A percentile compares a stretch with the other conserved stretches of the same genome.
Conservation (phyloP, 306 rosid species). For the Cucumis hystrix region DNA sequence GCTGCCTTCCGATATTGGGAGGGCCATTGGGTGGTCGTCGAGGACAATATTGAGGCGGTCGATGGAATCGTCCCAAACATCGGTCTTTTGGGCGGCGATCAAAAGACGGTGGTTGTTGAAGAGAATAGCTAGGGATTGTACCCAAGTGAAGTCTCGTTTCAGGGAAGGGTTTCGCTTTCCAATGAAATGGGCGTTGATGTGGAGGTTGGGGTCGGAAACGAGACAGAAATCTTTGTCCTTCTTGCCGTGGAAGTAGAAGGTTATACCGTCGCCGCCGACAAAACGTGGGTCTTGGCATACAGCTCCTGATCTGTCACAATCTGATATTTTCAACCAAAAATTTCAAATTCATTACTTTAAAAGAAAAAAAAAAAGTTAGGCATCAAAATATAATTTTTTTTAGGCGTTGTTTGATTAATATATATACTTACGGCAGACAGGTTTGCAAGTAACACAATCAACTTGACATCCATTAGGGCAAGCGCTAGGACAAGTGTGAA, state of each 20-base stretch:
- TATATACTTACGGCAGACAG: slow-evolving; percentile 44
- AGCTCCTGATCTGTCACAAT: slow-evolving; percentile 27
- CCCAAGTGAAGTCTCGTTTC: slow-evolving; percentile 42
- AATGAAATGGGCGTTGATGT: slow-evolving; percentile 58
- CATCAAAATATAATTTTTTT: too few relatives aligned
- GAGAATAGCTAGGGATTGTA: slow-evolving; percentile 49
- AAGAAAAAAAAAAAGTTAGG: too few relatives aligned
- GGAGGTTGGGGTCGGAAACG: slow-evolving; percentile 43
- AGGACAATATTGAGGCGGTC: slow-evolving; percentile 34
- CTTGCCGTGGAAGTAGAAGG: slow-evolving; percentile 58
- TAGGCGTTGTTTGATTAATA: neutral
- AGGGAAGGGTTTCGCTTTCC: slow-evolving; percentile 38
- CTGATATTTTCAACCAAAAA: neutral
- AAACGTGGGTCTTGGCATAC: slow-evolving; percentile 38
- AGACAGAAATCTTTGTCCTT: slow-evolving; percentile 48
- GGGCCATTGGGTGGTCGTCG: slow-evolving; percentile 19
- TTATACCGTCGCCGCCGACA: slow-evolving; percentile 22
- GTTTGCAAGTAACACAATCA: slow-evolving; percentile 50
- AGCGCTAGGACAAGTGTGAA: slow-evolving; percentile 32
- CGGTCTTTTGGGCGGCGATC: slow-evolving; percentile 35
- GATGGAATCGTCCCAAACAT: slow-evolving; percentile 28
- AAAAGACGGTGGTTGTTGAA: slow-evolving; percentile 31
- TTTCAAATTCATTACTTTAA: too few relatives aligned
- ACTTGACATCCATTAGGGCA: slow-evolving; percentile 45
- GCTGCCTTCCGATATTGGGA: slow-evolving; percentile 21